A percentile compares a stretch with the other conserved stretches of the same genome.
Evolutionary conservation across 306 rosid species (phyloP).

Genomic region (Trifolium repens): DNA sequence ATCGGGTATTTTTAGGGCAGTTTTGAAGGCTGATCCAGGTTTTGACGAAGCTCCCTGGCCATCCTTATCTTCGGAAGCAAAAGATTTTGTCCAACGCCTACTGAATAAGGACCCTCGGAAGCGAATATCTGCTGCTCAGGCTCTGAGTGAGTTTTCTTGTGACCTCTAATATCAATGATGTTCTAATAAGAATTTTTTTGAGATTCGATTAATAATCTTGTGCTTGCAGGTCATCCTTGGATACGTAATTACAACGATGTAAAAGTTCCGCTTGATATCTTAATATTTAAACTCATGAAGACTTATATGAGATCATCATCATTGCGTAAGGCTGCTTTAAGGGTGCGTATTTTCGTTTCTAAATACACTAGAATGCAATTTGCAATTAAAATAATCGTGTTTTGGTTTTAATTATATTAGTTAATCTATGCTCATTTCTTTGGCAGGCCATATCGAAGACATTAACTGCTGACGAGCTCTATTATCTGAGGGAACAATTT

Average conservation of each 20-base stretch:
- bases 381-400: neutral
- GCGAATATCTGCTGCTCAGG: conserved; percentile 96
- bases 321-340: conserved; percentile 97
- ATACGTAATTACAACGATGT: conserved; percentile 67
- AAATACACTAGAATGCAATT: conserved; percentile 22
- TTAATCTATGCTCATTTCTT: conserved; percentile 39
- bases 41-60: conserved; percentile 99
- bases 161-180: conserved; percentile 23
- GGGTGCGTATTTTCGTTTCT: conserved; percentile 61
- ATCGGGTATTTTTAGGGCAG: conserved; percentile 94
- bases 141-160: conserved; percentile 69
- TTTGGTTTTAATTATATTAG: conserved; percentile 10
- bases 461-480: conserved; percentile 83
- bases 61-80: conserved; percentile 79
- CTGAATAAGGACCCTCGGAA: conserved; percentile 92
- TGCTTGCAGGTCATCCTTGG: conserved; percentile 96
- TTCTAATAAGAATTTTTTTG: conserved; percentile 38
- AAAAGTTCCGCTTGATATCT: conserved; percentile 83
- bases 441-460: conserved; percentile 95
- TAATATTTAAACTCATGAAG: conserved; percentile 87
- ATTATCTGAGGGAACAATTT: conserved; percentile 88
- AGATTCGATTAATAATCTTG: conserved; percentile 39
- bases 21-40: conserved; percentile 94
- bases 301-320: conserved; percentile 85
- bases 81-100: conserved; percentile 90